phyloP scores from a whole-genome alignment of 116 monocot species.

The Trichopus zeylanicus region DNA sequence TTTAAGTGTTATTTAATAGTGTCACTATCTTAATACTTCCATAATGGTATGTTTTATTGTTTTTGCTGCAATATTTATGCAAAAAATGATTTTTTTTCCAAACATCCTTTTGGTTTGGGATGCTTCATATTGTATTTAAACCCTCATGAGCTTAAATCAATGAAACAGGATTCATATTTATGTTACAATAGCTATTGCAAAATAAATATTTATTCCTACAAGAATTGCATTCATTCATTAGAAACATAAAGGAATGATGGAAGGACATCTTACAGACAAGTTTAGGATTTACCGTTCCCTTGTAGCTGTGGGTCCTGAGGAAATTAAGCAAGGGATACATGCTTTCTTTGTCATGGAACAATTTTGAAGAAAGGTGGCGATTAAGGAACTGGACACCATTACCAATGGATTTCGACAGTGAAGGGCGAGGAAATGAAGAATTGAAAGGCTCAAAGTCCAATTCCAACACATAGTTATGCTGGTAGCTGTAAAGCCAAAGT shows the following conservation, averaged over 20 bases:
- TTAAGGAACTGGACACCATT: constrained; percentile 87
- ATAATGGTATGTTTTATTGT: too few species aligned
- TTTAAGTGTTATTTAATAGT: too few species aligned
- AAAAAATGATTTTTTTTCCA: too few species aligned
- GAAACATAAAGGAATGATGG: not conserved
- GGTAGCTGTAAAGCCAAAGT: constrained; percentile 11
- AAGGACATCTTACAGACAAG: not conserved
- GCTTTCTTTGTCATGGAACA: constrained; percentile 87
- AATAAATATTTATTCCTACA: not conserved
- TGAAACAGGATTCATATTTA: too few species aligned
- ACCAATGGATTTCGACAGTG: constrained; percentile 75
- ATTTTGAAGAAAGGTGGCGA: constrained; percentile 72
- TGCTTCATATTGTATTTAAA: too few species aligned
- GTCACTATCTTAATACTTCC: too few species aligned
- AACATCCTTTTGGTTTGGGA: too few species aligned
- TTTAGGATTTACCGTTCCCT: constrained; percentile 68
- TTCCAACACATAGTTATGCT: constrained; percentile 51
- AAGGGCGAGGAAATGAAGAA: constrained; percentile 65
- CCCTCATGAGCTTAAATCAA: too few species aligned
- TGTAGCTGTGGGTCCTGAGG: constrained; percentile 61
- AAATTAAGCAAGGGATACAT: constrained; percentile 77
- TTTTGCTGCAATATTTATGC: too few species aligned
- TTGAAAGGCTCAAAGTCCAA: constrained; percentile 90
- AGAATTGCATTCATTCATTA: not conserved
- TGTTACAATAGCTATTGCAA: too few species aligned